Base-by-base conservation (phyloP, 2,329 filamentous ascomycete genomes). In the Aspergillus vadensis region DNA sequence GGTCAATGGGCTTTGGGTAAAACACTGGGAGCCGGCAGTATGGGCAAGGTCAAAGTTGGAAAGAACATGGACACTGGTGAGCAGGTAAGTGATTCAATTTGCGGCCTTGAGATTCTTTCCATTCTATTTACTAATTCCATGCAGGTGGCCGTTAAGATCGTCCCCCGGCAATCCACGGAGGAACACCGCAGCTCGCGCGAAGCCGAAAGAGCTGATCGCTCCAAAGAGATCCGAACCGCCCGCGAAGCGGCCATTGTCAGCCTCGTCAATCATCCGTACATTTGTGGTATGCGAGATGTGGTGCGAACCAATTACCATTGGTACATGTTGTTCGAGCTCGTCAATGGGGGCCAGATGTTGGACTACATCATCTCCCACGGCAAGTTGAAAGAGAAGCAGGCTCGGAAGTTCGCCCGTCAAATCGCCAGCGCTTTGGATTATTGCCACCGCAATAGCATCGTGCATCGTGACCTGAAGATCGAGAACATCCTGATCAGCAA, bases 321-420 rank as follows among this genome's bases (percentile, higher is more conserved):
- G 95, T 99, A 99, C 79, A 99, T 99, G 95, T 87, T 99, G 55
- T 99, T 97, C 73, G 95, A 99, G 80, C 97, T 95, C 76, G 95
- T 99, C 77, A 97, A 99, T 73, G 95, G 95, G 51, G 95, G 95
- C 17, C 95, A 99, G 79, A 98, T 99, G 95, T 87, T 99, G 63
- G 95, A 99, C 80, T 99, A 98, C 79, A 99, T 99, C 76, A 99
- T 99, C 74, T 97, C 93, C 3, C 95, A 99, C 72, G 95, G 94
- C 60, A 91, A 96, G 72, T 82, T 99, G 65, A 98, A 98, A 82
- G 95, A 99, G 80, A 98, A 98, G 79, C 94, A 97, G 78, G 95
- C 95, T 8, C 88, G 95, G 71, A 98, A 98, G 76, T 99, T 99
- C 76, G 96, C 92, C 66, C 90, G 95, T 43, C 95, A 99, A 79